Base-by-base conservation (phyloP, 2,329 filamentous ascomycete species). In the Apiospora pterosperma region DNA sequence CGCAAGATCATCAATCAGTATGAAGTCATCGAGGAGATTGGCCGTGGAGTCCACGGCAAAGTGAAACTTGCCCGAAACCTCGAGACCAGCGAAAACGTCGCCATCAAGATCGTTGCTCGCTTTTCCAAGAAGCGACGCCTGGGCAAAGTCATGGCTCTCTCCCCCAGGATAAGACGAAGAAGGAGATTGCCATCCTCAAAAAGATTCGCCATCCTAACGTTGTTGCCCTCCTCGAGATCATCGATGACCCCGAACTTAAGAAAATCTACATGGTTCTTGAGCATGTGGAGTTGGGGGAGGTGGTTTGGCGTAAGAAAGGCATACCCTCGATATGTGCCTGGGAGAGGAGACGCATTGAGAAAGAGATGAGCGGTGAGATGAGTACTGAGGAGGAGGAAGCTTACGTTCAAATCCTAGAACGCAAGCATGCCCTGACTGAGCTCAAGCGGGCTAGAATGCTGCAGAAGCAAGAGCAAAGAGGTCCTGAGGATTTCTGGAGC, bases 251-350 rank as follows among this genome's bases (percentile, higher is more conserved):
- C 1, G 92, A 93, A 72, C 88, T 93, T 65, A 96, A 96, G 80
- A 99, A 99, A 80, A 97, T 99, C 67, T 99, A 99, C 80, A 95
- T 99, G 80, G 92, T 98, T 23, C 85, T 99, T 52, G 96, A 99
- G 77, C 95, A 95, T 77, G 94, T 97, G 64, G 93, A 97, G 75
- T 86, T 95, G 44, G 95, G 96, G 62, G 96, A 99, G 79, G 92
- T 99, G 64, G 86, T 93, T 59, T 99, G 96, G 96, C 88, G 96
- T 63, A 95, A 91, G 76, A 93, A 94, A 78, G 95, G 93, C 6
- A 83, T 93, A 7, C 91, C 90, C 64, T 91, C 93, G 72, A 91
- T 98, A 68, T 92, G 92, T 71, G 83, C 89, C 36, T 90, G 93
- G 72, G 96, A 99, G 76, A 92, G 92, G 71, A 85, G 88, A 65